Evolutionary conservation across 129 eudicot species (phyloP), one percentile per base, ranked within the genome.

Genomic region (Erigeron canadensis): DNA sequence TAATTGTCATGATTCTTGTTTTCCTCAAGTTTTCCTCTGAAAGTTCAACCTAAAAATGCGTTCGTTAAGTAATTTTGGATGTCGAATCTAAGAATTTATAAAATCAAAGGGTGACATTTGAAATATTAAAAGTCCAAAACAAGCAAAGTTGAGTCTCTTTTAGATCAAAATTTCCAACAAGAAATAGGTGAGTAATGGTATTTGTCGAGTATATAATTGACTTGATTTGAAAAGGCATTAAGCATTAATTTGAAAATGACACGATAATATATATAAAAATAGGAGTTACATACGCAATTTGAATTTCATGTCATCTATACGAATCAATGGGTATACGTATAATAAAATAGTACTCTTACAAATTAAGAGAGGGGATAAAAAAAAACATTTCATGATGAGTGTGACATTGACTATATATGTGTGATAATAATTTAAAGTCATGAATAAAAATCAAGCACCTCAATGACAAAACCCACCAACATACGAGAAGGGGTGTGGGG

Each of bases 391-490:
- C 23, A 53, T 65, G 38, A 60, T 59, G 72, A 74, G 46, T 74
- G 72, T 53, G 72, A 65, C 61, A 48, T 46, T 61, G 74, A 65
- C 62, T 37, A 53, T 56, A 4, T n/a, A 8, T 13, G 34, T 67
- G 22, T 67, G 74, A 66, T 56, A 34, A 60, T 60, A 37, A 72
- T 59, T 48, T 72, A 73, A n/a, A n/a, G 63, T 73, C 70, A 50
- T 63, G 75, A 63, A 79, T 66, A 48, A 28, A 62, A 40, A 72
- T 75, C 66, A 53, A 82, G 82, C 81, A 82, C 81, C 70, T 53
- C 37, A 47, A 67, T 77, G 84, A 83, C 85, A 86, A 81, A 75
- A 71, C 48, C 81, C 88, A 84, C 83, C 77, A 71, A 55, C 71
- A 71, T 79, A 28, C 37, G n/a, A 19, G 17, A 28, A 16, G 40